Percentiles rank a stretch among this genome's conserved stretches.
Conservation (phyloP, 2,329 filamentous ascomycete species). For the Massarina eburnea region DNA sequence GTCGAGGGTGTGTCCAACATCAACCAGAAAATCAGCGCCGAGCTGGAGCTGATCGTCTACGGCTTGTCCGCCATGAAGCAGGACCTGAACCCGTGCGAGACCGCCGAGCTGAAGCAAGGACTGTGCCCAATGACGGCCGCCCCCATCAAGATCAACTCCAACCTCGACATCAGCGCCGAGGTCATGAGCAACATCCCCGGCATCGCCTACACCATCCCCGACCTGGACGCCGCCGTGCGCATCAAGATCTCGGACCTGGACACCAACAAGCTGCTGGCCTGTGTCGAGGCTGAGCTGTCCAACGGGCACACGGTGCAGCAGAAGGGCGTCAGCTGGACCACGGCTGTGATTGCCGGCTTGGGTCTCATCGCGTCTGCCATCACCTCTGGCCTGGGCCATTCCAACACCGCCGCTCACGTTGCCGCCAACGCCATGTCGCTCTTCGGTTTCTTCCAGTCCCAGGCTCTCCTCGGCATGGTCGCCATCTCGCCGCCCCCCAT, state of each 20-base stretch:
- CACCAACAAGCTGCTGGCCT: conserved; percentile 70
- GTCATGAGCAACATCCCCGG: conserved; percentile 69
- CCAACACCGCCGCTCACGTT: conserved; percentile 91
- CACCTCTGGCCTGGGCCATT: conserved; percentile 86
- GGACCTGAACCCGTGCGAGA: conserved; percentile 74
- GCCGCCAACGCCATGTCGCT: conserved; percentile 92
- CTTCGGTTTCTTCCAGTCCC: conserved; percentile 91
- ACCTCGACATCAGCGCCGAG: conserved; percentile 58
- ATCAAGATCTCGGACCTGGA: conserved; percentile 76
- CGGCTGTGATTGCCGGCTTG: conserved; percentile 82
- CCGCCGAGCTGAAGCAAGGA: conserved; percentile 61
- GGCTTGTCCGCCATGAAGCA: conserved; percentile 71
- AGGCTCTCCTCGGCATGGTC: conserved; percentile 86
- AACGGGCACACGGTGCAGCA: conserved; percentile 93
- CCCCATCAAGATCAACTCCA: conserved; percentile 75
- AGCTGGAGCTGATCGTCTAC: conserved; percentile 77
- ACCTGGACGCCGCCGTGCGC: conserved; percentile 82
- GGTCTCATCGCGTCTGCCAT: conserved; percentile 83
- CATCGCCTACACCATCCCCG: conserved; percentile 86
- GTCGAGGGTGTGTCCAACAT: conserved; percentile 83
- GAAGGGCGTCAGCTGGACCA: conserved; percentile 83
- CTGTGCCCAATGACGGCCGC: conserved; percentile 91
- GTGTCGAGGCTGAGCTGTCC: conserved; percentile 82
- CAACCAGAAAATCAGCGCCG: conserved; percentile 77
- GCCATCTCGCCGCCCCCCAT: conserved; percentile 81